Evolutionary conservation across 73 alveolate genomes (phyloP), one percentile per base, ranked within the genome.

Genomic region (Symbiodinium natans): DNA sequence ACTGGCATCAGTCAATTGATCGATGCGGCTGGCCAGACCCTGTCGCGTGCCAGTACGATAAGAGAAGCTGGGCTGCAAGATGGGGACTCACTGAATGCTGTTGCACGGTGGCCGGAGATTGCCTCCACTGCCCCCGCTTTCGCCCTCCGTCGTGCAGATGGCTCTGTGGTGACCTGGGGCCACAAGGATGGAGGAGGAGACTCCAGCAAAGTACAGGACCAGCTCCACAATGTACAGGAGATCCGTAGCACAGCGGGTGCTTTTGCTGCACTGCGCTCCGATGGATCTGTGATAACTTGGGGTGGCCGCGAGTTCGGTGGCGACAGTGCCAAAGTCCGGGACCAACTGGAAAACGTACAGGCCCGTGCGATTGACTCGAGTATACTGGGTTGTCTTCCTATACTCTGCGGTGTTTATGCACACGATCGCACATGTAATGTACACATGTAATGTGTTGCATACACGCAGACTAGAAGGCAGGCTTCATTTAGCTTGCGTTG

Each of bases 131-230:
- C 84, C 11, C 84, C 40, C 6, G 84, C 84, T 2, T 74, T 74
- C 25, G 84, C 84, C 33, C 46, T 74, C 29, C 84, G 42, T n/a
- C 43, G 40, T 17, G 84, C 23, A 10, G 42, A n/a, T 17, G 84
- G 84, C 84, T 74, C 84, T 15, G 84, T 74, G 84, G 84, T 74
- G 84, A 74, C 84, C 42, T 74, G 84, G 84, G 84, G 84, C 25
- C 43, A n/a, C 29, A n/a, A 33, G 29, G 84, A n/a, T 33, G 40
- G 40, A 17, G 84, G 84, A 3, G 84, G 84, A 11, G 84, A 74
- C 84, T 33, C 33, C n/a, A 74, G 84, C 42, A 74, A 34, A 23
- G 84, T 74, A 27, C 84, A 34, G 42, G 84, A 74, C 29, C 84
- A 74, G 42, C 29, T 74, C 15, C 84, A 23, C 23, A n/a, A 34